Evolutionary conservation across 1,139 yeast species (phyloP).

Genomic region (Sugiyamaella paludigena): DNA sequence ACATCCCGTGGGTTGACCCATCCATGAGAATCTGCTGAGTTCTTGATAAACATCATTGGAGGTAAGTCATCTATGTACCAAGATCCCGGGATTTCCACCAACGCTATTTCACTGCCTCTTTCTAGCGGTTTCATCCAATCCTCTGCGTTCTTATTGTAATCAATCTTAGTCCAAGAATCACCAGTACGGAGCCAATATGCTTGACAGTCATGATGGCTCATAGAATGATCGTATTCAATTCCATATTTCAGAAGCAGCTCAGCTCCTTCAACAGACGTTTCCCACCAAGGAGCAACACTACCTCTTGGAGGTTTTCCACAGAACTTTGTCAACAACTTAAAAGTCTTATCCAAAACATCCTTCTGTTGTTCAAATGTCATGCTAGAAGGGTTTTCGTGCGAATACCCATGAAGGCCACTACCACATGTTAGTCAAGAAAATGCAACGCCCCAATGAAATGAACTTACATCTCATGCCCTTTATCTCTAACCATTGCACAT

Average conservation of each 20-base stretch:
- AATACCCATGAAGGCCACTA: conserved; percentile 36
- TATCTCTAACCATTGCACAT: conserved; percentile 35
- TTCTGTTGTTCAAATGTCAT: conserved; percentile 37
- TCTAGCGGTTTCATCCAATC: conserved; percentile 38
- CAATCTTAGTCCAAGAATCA: conserved; percentile 38
- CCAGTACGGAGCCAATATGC: conserved; percentile 38
- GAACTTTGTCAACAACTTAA: conserved; percentile 33
- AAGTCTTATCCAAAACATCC: conserved; percentile 36
- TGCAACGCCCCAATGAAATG: not conserved
- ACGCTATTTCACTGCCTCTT: conserved; percentile 35
- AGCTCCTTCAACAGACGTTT: conserved; percentile 36
- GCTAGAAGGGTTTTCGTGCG: conserved; percentile 38
- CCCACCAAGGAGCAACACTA: conserved; percentile 41
- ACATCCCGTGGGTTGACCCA: conserved; percentile 38
- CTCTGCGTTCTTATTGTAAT: conserved; percentile 34
- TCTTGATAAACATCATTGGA: conserved; percentile 39
- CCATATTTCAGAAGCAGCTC: conserved; percentile 36
- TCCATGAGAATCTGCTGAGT: conserved; percentile 33
- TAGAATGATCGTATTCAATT: conserved; percentile 34
- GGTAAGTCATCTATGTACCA: conserved; percentile 39
- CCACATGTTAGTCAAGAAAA: conserved; percentile 7
- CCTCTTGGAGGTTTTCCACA: conserved; percentile 38
- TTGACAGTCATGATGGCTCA: conserved; percentile 37
- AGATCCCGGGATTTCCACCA: conserved; percentile 37
- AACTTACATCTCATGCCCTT: conserved; percentile 32